A percentile compares a stretch with the other conserved stretches of the same genome.
Evolutionary conservation across 352 stramenopile genomes (phyloP).

Genomic region (Lagenidium sp.): DNA sequence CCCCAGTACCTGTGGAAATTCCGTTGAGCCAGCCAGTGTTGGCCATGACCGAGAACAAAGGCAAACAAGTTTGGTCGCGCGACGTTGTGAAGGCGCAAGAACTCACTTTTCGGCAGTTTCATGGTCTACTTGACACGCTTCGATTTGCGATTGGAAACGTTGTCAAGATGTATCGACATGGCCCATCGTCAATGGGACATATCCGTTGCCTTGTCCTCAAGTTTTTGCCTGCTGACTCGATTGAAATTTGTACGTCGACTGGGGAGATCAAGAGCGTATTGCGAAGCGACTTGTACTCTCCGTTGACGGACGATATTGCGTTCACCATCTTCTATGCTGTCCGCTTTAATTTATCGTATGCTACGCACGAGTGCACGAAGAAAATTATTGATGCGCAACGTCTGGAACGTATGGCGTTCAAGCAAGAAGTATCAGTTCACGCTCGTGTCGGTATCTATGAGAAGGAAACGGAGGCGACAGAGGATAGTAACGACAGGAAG

Average conservation of each 20-base stretch:
- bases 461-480: slow-evolving; percentile 4
- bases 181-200: slow-evolving; percentile 29
- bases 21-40: neutral
- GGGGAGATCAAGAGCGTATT: slow-evolving; percentile 31
- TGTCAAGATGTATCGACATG: slow-evolving; percentile 41
- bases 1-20: neutral
- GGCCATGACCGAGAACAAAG: slow-evolving; percentile 5
- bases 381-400: slow-evolving; percentile 34
- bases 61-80: slow-evolving; percentile 57
- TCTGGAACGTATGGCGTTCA: slow-evolving; percentile 53
- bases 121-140: slow-evolving; percentile 37
- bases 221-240: slow-evolving; percentile 22
- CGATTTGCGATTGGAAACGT: slow-evolving; percentile 63
- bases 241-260: slow-evolving; percentile 52
- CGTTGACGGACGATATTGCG: slow-evolving; percentile 59
- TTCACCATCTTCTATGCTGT: slow-evolving; percentile 52
- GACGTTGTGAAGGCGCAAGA: slow-evolving; percentile 33
- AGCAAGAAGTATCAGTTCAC: slow-evolving; percentile 44
- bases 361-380: slow-evolving; percentile 39
- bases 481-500: slow-evolving; percentile 24
- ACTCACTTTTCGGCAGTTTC: slow-evolving; percentile 42
- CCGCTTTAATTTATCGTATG: slow-evolving; percentile 65
- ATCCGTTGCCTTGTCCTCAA: slow-evolving; percentile 58
- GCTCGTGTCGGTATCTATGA: slow-evolving; percentile 18
- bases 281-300: slow-evolving; percentile 55